A percentile compares a stretch with the other conserved stretches of the same genome.
Conservation (phyloP, 768 basidiomycete genomes). For the Hygrocybe punicea region DNA sequence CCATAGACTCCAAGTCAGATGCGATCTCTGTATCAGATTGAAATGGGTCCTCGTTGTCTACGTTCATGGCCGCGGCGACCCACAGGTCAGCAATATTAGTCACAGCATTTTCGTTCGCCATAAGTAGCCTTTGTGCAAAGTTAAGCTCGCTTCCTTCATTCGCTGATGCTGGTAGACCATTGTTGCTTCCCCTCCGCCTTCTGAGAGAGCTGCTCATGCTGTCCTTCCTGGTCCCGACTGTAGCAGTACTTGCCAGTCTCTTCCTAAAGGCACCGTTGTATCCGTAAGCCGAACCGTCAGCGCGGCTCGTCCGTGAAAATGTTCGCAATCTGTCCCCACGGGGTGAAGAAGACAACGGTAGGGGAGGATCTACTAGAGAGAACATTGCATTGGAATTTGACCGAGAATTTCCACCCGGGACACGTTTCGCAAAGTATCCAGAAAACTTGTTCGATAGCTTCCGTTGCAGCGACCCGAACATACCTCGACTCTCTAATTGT, state of each 20-base stretch:
- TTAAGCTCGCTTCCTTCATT: conserved; percentile 56
- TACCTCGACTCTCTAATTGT: conserved; percentile 38
- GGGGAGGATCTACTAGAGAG: conserved; percentile 36
- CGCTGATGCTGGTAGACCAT: conserved; percentile 37
- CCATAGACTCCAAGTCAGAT: conserved; percentile 34
- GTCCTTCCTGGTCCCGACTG: conserved; percentile 44
- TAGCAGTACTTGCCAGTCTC: conserved; percentile 50
- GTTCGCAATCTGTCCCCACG: conserved; percentile 45
- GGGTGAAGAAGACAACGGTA: conserved; percentile 43
- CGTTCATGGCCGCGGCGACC: conserved; percentile 96
- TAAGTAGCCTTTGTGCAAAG: conserved; percentile 81
- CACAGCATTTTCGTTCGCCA: conserved; percentile 93
- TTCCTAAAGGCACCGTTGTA: conserved; percentile 59
- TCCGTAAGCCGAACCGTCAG: conserved; percentile 78
- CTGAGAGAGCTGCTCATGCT: conserved; percentile 57
- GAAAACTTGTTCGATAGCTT: conserved; percentile 56
- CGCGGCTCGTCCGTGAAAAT: conserved; percentile 56
- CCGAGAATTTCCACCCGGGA: no score
- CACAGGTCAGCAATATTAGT: conserved; percentile 95
- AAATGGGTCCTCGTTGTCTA: conserved; percentile 83
- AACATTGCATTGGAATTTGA: conserved; percentile 32
- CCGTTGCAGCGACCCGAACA: conserved; percentile 43
- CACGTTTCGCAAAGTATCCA: conserved; percentile 54
- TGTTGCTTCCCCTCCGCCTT: conserved; percentile 48
- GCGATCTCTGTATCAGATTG: conserved; percentile 51